Evolutionary conservation across 805 yeast genomes (phyloP), one percentile per base, ranked within the genome.

Genomic region (Suhomyces pyralidae): DNA sequence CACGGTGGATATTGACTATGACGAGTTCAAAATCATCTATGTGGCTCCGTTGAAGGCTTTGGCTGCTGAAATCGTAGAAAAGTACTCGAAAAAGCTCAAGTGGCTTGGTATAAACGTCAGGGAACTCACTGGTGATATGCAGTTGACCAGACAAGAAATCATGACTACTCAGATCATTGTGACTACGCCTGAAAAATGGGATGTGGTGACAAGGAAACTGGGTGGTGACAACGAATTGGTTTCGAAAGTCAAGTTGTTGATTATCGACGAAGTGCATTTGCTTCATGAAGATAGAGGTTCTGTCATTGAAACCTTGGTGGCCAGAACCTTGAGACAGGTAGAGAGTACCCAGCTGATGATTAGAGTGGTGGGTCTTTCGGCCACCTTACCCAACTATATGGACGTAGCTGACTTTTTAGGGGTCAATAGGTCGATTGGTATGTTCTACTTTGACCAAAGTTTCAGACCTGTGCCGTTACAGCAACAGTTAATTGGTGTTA

Each of bases 251-350:
- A 89, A 86, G 66, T 71, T 94, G 12, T 72, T 94, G 52, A 90
- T 94, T 54, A 92, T 94, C 55, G 99, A 94, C 76, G 99, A 94
- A 71, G 98, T 94, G 0, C 99, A 94, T 78, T 75, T 94, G 63
- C 78, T 94, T 50, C 98, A 94, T 61, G 99, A 94, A 80, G 99
- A 94, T 51, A 83, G 99, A 75, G 99, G 99, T 61, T 90, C 97
- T 7, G 99, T 94, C 6, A 90, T 94, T 56, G 99, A 94, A 68
- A 91, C 97, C 0, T 74, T 92, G 49, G 97, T 92, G 3, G 97
- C 97, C 0, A 82, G 98, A 70, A 94, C 99, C 0, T 77, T 92
- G 55, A 77, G 99, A 53, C 97, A 92, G 64, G 98, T 94, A 4
- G 99, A 94, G 66, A 83, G 96, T 55, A 82, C 96, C 0, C 99